Evolutionary conservation across 495 filamentous ascomycete species (phyloP).

Genomic region (Tuber umbilicatum): DNA sequence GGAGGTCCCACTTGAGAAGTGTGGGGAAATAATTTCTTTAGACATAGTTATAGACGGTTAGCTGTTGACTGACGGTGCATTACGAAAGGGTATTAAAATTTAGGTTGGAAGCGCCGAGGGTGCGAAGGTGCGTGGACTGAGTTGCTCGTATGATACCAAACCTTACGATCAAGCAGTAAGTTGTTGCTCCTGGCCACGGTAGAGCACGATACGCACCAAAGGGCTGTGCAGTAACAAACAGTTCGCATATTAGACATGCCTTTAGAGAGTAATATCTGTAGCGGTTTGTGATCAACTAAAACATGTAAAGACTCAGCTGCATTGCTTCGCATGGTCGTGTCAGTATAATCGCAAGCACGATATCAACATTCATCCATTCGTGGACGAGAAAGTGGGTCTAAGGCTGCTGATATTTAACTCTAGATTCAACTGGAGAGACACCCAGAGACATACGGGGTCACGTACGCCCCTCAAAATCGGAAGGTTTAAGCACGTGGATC

Average conservation of each 20-base stretch:
- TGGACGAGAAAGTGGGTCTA: not conserved
- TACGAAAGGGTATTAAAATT: not conserved
- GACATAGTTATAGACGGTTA: not conserved
- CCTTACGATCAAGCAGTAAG: not conserved
- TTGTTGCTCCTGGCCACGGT: not conserved
- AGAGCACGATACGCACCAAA: not conserved
- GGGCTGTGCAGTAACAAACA: not conserved
- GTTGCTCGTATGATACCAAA: not conserved
- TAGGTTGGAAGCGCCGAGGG: not conserved
- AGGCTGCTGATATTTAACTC: slow-evolving; percentile 1
- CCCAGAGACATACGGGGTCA: not conserved
- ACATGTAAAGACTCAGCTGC: not conserved
- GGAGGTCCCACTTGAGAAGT: not conserved
- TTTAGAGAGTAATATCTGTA: not conserved
- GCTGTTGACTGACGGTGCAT: not conserved
- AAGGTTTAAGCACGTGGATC: not conserved
- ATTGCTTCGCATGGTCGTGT: not conserved
- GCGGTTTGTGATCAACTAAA: not conserved
- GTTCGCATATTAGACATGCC: not conserved
- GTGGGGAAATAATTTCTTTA: not conserved
- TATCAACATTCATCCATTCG: not conserved
- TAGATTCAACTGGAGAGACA: not conserved
- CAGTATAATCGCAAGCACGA: not conserved
- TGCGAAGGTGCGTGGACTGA: not conserved
- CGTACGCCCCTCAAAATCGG: not conserved